Conservation (phyloP, 768 basidiomycete genomes). For the Mycena sanguinolenta region DNA sequence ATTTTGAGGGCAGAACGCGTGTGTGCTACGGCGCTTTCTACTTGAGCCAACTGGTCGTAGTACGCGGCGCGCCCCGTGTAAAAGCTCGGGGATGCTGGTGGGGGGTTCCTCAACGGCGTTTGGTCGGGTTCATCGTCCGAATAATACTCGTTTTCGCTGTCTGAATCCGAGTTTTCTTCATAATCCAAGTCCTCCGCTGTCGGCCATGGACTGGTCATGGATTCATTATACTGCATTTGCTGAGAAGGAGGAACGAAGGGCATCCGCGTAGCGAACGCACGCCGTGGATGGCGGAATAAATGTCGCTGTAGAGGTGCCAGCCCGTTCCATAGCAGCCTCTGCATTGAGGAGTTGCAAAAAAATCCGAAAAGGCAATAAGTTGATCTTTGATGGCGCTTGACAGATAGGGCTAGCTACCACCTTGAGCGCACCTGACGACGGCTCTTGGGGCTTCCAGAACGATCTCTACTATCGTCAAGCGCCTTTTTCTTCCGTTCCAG, state of each 20-base stretch:
- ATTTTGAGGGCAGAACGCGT: constrained; percentile 71
- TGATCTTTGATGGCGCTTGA: no score
- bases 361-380: constrained; percentile 4
- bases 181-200: constrained; percentile 17
- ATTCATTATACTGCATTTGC: constrained; percentile 7
- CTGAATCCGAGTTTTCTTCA: constrained; percentile 26
- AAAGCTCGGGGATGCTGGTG: constrained; percentile 84
- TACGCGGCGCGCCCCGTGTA: constrained; percentile 85
- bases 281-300: constrained; percentile 13
- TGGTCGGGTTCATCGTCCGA: constrained; percentile 24
- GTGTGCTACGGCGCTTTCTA: constrained; percentile 73
- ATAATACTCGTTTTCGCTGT: constrained; percentile 26
- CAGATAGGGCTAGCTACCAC: no score
- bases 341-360: constrained; percentile 1
- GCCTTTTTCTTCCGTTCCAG: no score
- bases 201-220: constrained; percentile 21
- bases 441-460: no score
- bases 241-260: constrained; percentile 54
- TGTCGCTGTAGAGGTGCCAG: constrained; percentile 31
- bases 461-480: no score
- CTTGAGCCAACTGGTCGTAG: constrained; percentile 76
- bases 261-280: constrained; percentile 24
- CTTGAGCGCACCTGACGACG: no score
- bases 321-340: constrained; percentile 24
- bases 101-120: constrained; percentile 49